Conservation (phyloP, 352 stramenopile genomes). For the Phytophthora fragariaefolia region DNA sequence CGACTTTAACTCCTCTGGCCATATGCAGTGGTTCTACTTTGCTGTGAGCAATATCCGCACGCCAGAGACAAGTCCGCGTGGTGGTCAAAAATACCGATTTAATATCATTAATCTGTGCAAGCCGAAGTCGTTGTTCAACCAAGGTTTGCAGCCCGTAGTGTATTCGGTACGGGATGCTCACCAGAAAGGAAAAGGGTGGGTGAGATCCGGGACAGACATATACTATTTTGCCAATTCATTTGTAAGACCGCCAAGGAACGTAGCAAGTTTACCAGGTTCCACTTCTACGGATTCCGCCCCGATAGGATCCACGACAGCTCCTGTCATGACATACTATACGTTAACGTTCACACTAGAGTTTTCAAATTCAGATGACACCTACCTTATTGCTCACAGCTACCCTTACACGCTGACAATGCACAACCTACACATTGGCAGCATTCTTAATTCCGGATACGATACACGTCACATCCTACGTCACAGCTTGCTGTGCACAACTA, state of each 20-base stretch:
- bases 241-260: constrained; percentile 27
- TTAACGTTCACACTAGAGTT: constrained; percentile 91
- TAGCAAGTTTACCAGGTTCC: constrained; percentile 2
- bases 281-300: constrained; percentile 4
- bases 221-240: constrained; percentile 89
- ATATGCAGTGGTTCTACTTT: constrained; percentile 97
- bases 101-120: constrained; percentile 96
- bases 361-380: constrained; percentile 78
- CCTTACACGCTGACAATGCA: constrained; percentile 93
- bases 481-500: constrained; percentile 62
- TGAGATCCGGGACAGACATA: constrained; percentile 77
- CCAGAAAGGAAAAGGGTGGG: constrained; percentile 70
- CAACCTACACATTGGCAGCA: constrained; percentile 55
- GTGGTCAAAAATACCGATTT: constrained; percentile 76
- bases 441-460: constrained; percentile 26
- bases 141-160: constrained; percentile 90
- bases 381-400: constrained; percentile 91
- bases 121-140: constrained; percentile 91
- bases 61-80: constrained; percentile 1
- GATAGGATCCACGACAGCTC: not conserved
- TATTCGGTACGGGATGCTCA: constrained; percentile 83
- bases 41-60: constrained; percentile 77
- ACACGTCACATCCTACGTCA: constrained; percentile 45
- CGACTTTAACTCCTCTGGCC: constrained; percentile 84
- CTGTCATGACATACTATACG: constrained; percentile 75